Evolutionary conservation across 257 asterid species (phyloP), one percentile per base, ranked within the genome.

Genomic region (Plectranthus barbatus): DNA sequence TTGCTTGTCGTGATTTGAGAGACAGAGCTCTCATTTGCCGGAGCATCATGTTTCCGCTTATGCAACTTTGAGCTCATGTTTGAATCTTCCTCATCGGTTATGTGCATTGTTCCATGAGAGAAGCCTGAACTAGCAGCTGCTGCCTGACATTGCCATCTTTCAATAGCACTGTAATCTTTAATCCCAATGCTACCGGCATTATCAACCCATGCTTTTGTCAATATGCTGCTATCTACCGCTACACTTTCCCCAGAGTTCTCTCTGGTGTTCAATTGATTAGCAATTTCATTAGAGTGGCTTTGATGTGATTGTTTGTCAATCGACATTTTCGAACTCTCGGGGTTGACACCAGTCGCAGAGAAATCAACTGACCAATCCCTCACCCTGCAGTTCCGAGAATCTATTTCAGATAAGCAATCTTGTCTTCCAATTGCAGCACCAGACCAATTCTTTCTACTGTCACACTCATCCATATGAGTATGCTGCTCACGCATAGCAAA

Each of bases 61-160:
- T 58, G 78, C 68, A 80, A 59, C 62, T 79, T 79, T 20, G 85
- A 80, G 63, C 83, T 75, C 80, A 53, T 69, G 76, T 72, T 85
- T 58, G 99, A 93, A 57, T 84, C 99, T 75, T 82, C 95, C 86
- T 87, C 96, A 64, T 93, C 96, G 36, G 71, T 82, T 62, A 77
- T 15, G 66, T 81, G 87, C 81, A 72, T 67, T 56, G 81, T 61
- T 62, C 83, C 88, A 59, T 76, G 82, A 65, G 86, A 82, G 75
- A 80, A 86, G 71, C 86, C 92, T 33, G 94, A 90, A 79, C 84
- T 85, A 72, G 97, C 99, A 50, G 96, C 99, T 59, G 97, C 96
- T 69, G 99, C 97, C 74, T 93, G 97, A 66, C 94, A 87, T 75
- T 93, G 99, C 99, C 99, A 93, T 82, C 97, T 90, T 72, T 90